Conservation (phyloP, 768 basidiomycete species). For the Suillus discolor region DNA sequence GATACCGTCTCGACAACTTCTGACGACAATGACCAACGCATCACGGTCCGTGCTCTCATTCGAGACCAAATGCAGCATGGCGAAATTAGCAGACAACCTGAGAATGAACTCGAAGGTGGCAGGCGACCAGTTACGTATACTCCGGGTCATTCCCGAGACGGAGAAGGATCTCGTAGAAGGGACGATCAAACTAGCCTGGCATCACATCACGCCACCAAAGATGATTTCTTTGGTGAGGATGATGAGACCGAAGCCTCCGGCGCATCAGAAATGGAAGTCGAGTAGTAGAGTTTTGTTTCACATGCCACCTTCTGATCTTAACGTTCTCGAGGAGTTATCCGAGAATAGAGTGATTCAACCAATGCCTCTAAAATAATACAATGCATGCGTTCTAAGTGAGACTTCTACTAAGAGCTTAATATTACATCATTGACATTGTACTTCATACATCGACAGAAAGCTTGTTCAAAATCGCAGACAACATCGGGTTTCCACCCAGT, state of each 20-base stretch:
- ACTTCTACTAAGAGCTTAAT: not conserved
- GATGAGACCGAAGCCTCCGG: conserved; percentile 17
- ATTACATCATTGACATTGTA: not conserved
- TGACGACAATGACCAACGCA: conserved; percentile 49
- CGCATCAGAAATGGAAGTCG: not conserved
- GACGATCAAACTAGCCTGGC: conserved; percentile 12
- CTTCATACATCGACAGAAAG: conserved; percentile 39
- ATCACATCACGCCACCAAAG: conserved; percentile 20
- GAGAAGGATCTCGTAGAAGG: conserved; percentile 2
- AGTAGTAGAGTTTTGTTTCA: not conserved
- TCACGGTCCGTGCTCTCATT: conserved; percentile 62
- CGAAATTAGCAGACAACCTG: conserved; percentile 62
- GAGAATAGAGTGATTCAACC: not conserved
- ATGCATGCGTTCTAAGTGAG: not conserved
- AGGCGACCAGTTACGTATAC: not conserved
- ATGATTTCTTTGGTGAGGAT: conserved; percentile 34
- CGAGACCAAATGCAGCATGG: conserved; percentile 60
- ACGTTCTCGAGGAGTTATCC: not conserved
- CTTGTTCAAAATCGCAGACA: conserved; percentile 60
- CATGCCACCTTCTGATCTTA: not conserved
- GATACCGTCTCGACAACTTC: conserved; percentile 4
- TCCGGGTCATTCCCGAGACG: not conserved
- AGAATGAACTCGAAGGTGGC: conserved; percentile 37
- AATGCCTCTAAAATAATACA: conserved; percentile 1
- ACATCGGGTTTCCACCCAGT: conserved; percentile 73